Conservation (phyloP, 78 protist genomes). For the Dictyostelium citrinum region DNA sequence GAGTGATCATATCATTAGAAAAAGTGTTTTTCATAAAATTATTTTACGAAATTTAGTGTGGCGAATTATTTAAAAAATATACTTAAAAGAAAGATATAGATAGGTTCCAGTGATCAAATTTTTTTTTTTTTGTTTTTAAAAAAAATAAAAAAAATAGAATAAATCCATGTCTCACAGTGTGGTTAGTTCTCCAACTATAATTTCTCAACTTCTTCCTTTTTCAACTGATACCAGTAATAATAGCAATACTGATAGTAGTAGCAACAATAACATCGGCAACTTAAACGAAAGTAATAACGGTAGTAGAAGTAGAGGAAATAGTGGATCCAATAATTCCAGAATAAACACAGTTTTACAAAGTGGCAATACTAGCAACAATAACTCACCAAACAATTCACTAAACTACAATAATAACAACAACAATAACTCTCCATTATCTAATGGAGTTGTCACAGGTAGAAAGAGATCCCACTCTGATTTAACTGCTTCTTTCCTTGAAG, state of each 20-base stretch:
- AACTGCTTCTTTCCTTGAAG: neutral
- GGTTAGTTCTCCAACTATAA: neutral
- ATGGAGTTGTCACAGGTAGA: slow-evolving; percentile 3
- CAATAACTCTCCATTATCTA: neutral
- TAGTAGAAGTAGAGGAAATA: slow-evolving; percentile 2
- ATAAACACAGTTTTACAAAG: neutral
- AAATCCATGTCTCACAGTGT: neutral
- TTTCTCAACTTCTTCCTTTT: neutral
- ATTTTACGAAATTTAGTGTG: neutral
- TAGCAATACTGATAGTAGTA: neutral
- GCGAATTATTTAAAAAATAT: too few relatives aligned
- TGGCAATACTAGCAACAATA: neutral
- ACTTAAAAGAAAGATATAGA: neutral
- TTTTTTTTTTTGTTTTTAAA: neutral
- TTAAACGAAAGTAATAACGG: neutral
- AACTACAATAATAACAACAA: neutral
- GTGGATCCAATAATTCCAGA: neutral
- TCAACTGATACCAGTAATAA: neutral
- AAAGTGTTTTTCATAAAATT: neutral
- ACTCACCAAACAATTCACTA: neutral
- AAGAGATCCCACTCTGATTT: slow-evolving; percentile 11
- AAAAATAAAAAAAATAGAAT: neutral
- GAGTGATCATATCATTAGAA: neutral
- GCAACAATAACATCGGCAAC: neutral
- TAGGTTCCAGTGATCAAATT: neutral